A percentile compares a stretch with the other conserved stretches of the same genome.
phyloP scores from a whole-genome alignment of 2,329 filamentous ascomycete species.

The Penicillium sp. region DNA sequence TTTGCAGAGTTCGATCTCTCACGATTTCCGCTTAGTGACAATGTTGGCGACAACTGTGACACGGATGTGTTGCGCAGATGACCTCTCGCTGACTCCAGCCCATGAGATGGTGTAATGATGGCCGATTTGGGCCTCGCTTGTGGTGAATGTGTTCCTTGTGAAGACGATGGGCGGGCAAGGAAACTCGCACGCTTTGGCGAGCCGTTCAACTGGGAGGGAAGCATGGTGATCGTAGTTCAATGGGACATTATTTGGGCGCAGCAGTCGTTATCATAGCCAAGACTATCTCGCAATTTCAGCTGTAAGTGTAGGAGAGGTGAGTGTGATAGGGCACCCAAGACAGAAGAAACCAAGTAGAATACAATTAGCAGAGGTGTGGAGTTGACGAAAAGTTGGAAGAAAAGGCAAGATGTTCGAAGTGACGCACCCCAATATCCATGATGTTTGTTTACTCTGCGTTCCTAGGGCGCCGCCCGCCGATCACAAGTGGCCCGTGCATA shows the following conservation, averaged over 20 bases:
- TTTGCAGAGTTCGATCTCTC: slow-evolving; percentile 63
- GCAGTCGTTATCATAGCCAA: slow-evolving; percentile 21
- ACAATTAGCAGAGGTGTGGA: not conserved
- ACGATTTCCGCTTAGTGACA: slow-evolving; percentile 39
- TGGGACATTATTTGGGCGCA: slow-evolving; percentile 29
- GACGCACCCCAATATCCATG: slow-evolving; percentile 17
- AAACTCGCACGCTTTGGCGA: slow-evolving; percentile 77
- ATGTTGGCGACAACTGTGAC: slow-evolving; percentile 53
- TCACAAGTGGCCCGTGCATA: slow-evolving; percentile 23
- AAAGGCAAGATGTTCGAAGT: slow-evolving; percentile 6
- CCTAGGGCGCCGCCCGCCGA: slow-evolving; percentile 34
- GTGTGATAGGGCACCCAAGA: not conserved
- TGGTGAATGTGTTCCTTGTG: slow-evolving; percentile 53
- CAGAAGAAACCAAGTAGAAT: not conserved
- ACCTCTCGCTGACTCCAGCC: slow-evolving; percentile 43
- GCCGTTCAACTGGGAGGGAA: slow-evolving; percentile 57
- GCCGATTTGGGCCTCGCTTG: slow-evolving; percentile 68
- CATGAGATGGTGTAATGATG: slow-evolving; percentile 61
- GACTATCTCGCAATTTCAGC: not conserved
- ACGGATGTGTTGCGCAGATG: slow-evolving; percentile 71
- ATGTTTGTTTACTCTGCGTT: slow-evolving; percentile 43
- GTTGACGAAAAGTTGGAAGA: slow-evolving; percentile 7
- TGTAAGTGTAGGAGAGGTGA: not conserved
- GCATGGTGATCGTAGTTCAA: slow-evolving; percentile 43
- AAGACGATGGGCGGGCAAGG: slow-evolving; percentile 67